Percentiles rank a stretch among this genome's conserved stretches.
Conservation (phyloP, 768 basidiomycete species). For the Tulasnella sp. region DNA sequence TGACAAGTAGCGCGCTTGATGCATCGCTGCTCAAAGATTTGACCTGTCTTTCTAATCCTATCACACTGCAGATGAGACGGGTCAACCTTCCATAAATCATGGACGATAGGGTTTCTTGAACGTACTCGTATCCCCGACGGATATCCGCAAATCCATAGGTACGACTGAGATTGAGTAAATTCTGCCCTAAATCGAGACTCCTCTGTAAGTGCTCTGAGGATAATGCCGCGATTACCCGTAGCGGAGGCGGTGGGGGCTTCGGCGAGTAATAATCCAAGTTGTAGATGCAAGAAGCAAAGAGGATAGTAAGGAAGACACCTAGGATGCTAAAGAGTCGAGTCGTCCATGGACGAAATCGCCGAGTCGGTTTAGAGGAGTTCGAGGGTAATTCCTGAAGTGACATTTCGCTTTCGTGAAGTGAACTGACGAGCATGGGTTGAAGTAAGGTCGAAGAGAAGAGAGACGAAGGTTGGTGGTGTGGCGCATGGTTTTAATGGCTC, state of each 20-base stretch:
- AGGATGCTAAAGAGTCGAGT: neutral
- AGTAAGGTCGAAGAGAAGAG: too few relatives aligned
- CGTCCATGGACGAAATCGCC: too few relatives aligned
- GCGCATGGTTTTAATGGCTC: too few relatives aligned
- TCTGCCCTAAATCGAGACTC: too few relatives aligned
- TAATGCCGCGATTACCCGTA: neutral
- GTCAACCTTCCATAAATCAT: neutral
- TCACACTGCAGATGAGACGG: neutral
- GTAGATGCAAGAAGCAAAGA: neutral
- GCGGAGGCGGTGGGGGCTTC: neutral
- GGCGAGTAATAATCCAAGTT: neutral
- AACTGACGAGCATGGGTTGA: too few relatives aligned
- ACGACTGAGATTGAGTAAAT: too few relatives aligned
- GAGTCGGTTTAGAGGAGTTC: too few relatives aligned
- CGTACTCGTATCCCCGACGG: neutral
- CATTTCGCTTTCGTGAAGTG: too few relatives aligned
- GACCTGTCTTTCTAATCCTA: neutral
- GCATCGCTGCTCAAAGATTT: too few relatives aligned
- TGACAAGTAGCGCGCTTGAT: too few relatives aligned
- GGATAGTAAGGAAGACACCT: neutral
- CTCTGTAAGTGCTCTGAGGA: neutral
- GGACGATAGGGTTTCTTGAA: neutral
- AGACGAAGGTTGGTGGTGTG: too few relatives aligned
- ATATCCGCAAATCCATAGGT: neutral
- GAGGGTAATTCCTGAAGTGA: too few relatives aligned